Percentiles rank a stretch among this genome's conserved stretches.
Evolutionary conservation across 148 eudicot genomes (phyloP).

Genomic region (Persicaria tinctoria): DNA sequence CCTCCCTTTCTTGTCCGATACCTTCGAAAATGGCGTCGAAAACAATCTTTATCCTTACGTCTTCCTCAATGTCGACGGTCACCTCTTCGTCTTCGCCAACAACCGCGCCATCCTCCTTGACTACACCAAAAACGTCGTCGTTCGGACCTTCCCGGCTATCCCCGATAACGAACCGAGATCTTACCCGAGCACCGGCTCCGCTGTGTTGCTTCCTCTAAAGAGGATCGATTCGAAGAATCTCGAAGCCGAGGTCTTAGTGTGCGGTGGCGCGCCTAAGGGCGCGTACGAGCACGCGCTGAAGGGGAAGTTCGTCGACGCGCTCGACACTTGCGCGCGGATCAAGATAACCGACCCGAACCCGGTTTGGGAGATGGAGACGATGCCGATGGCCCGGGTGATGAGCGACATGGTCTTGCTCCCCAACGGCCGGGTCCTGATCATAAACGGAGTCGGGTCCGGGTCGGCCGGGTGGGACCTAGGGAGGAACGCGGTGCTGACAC

Average conservation of each 20-base stretch:
- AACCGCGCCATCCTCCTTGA: slow-evolving; percentile 60
- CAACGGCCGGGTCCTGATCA: slow-evolving; percentile 41
- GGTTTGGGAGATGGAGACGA: slow-evolving; percentile 48
- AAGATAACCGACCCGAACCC: slow-evolving; percentile 44
- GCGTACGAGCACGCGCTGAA: slow-evolving; percentile 21
- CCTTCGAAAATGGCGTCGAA: slow-evolving; percentile 32
- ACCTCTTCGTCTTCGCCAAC: slow-evolving; percentile 73
- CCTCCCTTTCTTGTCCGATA: slow-evolving; percentile 41
- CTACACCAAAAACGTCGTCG: slow-evolving; percentile 30
- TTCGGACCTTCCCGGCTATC: slow-evolving; percentile 45
- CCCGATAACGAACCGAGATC: slow-evolving; percentile 58
- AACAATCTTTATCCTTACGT: slow-evolving; percentile 72
- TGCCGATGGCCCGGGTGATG: slow-evolving; percentile 57
- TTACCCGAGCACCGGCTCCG: slow-evolving; percentile 72
- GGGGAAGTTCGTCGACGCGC: slow-evolving; percentile 26
- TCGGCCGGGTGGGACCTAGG: slow-evolving; percentile 72
- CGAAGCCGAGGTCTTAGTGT: slow-evolving; percentile 42
- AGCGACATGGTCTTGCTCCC: slow-evolving; percentile 66
- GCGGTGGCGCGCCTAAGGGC: slow-evolving; percentile 61
- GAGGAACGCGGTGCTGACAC: slow-evolving; percentile 43
- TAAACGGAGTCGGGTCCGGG: slow-evolving; percentile 58
- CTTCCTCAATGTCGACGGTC: slow-evolving; percentile 55
- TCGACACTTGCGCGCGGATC: slow-evolving; percentile 41
- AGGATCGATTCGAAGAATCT: neutral
- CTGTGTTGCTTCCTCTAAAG: slow-evolving; percentile 54